These are phyloP conservation scores for Paramecium tetraurelia DNA, from an alignment of 73 alveolate genomes.

Conservation along the genomic window DNA sequence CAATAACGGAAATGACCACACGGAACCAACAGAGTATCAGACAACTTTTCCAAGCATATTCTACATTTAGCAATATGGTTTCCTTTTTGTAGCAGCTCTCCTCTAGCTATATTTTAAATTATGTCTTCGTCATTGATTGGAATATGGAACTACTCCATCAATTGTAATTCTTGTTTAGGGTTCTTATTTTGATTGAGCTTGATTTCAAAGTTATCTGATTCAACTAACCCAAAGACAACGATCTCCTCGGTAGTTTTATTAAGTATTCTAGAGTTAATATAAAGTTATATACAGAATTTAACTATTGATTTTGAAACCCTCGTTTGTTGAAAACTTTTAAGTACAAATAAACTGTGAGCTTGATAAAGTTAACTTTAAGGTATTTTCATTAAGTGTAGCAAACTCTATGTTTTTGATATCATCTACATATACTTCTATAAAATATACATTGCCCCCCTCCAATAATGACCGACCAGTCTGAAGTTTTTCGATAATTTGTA, in stretches of 20 bases:
- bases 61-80: not conserved
- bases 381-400: not conserved
- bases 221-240: not conserved
- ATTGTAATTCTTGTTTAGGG: not conserved
- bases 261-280: not conserved
- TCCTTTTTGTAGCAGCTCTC: not conserved
- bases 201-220: not conserved
- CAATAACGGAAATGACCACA: not conserved
- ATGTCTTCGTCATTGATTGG: not conserved
- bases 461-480: not conserved
- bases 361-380: not conserved
- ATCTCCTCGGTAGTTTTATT: not conserved
- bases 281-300: not conserved
- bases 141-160: not conserved
- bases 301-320: not conserved
- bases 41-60: not conserved
- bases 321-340: not conserved
- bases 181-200: not conserved
- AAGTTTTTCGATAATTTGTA: not conserved
- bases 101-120: not conserved
- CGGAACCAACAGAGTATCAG: not conserved
- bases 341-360: not conserved
- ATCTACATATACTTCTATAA: not conserved
- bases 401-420: not conserved
- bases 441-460: not conserved